These are phyloP conservation scores for Phlyctochytrium bullatum DNA, from an alignment of 192 early-diverging fungal genomes.

Conservation along the genomic window DNA sequence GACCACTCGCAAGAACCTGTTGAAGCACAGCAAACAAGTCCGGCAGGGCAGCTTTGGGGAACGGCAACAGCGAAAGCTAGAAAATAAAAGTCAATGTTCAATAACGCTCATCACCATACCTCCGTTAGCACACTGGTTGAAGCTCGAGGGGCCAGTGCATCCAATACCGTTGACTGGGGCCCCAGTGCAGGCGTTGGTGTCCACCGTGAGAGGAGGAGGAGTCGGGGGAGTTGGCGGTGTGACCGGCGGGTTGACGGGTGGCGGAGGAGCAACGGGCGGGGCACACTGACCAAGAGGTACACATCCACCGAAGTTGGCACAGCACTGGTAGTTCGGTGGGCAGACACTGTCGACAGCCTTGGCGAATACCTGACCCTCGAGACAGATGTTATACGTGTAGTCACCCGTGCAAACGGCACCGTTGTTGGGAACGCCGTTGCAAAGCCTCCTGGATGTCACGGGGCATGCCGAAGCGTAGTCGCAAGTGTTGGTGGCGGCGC, in stretches of 20 bases:
- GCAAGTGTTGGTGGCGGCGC: slow-evolving; percentile 16
- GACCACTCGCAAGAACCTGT: background rate
- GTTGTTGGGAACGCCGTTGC: slow-evolving; percentile 6
- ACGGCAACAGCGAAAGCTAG: background rate
- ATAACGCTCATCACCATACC: too few species aligned
- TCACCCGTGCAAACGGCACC: background rate
- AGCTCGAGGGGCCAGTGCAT: background rate
- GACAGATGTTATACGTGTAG: slow-evolving; percentile 5
- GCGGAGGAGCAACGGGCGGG: background rate
- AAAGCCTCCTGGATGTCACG: background rate
- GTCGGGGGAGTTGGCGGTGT: too few species aligned
- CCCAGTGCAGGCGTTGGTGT: background rate
- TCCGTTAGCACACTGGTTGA: background rate
- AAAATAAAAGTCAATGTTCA: background rate
- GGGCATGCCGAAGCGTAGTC: background rate
- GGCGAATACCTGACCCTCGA: slow-evolving; percentile 1
- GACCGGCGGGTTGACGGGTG: background rate
- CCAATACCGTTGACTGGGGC: background rate
- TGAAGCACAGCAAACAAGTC: slow-evolving; percentile 2
- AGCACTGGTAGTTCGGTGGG: background rate
- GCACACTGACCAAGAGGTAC: background rate
- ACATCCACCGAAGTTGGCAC: background rate
- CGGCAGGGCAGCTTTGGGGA: slow-evolving; percentile 3
- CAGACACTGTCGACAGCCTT: background rate
- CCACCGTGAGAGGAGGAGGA: too few species aligned